Evolutionary conservation across 2,329 filamentous ascomycete species (phyloP).

Genomic region (Aspergillus sp.): DNA sequence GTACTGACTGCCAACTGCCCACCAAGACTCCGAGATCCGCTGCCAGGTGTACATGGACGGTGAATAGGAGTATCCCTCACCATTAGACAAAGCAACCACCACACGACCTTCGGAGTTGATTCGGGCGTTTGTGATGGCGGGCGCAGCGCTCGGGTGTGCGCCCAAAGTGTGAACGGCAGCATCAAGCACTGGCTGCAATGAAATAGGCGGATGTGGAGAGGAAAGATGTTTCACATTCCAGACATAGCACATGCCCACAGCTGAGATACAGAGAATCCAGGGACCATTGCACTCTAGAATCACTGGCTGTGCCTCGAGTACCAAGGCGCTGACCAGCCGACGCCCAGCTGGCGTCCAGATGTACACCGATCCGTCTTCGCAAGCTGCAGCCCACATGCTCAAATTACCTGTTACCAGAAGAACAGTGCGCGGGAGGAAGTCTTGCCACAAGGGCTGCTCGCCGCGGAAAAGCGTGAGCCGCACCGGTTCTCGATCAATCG

Average conservation of each 20-base stretch:
- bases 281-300: slow-evolving; percentile 87
- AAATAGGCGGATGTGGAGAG: slow-evolving; percentile 85
- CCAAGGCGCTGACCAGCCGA: slow-evolving; percentile 77
- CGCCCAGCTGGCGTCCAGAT: slow-evolving; percentile 91
- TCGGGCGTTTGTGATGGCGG: slow-evolving; percentile 85
- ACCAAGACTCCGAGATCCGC: slow-evolving; percentile 94
- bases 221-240: slow-evolving; percentile 87
- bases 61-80: slow-evolving; percentile 90
- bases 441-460: slow-evolving; percentile 84
- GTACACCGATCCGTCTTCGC: slow-evolving; percentile 87
- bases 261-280: slow-evolving; percentile 87
- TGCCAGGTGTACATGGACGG: slow-evolving; percentile 88
- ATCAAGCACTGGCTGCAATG: slow-evolving; percentile 84
- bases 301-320: slow-evolving; percentile 89
- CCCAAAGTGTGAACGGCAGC: slow-evolving; percentile 78
- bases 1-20: slow-evolving; percentile 96
- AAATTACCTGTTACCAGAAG: slow-evolving; percentile 89
- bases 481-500: slow-evolving; percentile 74
- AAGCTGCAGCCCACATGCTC: slow-evolving; percentile 88
- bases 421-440: slow-evolving; percentile 82
- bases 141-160: slow-evolving; percentile 74
- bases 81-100: slow-evolving; percentile 88
- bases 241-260: slow-evolving; percentile 84
- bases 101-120: slow-evolving; percentile 85
- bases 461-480: slow-evolving; percentile 79